A percentile compares a stretch with the other conserved stretches of the same genome.
phyloP scores from a whole-genome alignment of 495 filamentous ascomycete genomes.

The Aspergillus ellipticus region DNA sequence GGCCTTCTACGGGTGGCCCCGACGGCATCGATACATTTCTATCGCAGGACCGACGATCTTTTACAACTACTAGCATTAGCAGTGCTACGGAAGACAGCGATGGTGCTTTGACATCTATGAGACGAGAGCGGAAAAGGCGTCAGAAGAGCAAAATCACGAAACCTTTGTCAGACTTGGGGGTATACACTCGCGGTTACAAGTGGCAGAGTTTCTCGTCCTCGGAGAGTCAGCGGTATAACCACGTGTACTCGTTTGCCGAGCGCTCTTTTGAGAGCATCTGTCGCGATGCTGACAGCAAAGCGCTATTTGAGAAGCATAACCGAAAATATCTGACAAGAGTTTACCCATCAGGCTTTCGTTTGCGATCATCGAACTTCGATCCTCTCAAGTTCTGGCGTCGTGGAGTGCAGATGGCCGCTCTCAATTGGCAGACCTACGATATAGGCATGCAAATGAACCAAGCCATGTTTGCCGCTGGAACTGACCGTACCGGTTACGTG shows the following conservation, averaged over 20 bases:
- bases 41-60: conserved; percentile 45
- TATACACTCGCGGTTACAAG: conserved; percentile 85
- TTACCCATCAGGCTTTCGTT: conserved; percentile 76
- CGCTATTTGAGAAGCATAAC: conserved; percentile 80
- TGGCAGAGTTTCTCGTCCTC: conserved; percentile 68
- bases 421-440: conserved; percentile 99
- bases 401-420: conserved; percentile 92
- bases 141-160: conserved; percentile 83
- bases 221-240: conserved; percentile 81
- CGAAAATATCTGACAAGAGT: conserved; percentile 88
- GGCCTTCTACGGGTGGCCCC: conserved; percentile 52
- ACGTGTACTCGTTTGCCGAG: conserved; percentile 92
- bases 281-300: conserved; percentile 66
- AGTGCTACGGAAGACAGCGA: conserved; percentile 67
- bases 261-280: conserved; percentile 74
- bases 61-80: conserved; percentile 53
- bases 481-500: conserved; percentile 84
- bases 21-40: conserved; percentile 41
- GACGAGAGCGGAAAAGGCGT: conserved; percentile 53
- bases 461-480: conserved; percentile 95
- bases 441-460: conserved; percentile 92
- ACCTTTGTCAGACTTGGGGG: conserved; percentile 76
- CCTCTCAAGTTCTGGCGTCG: conserved; percentile 88
- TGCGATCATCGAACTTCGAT: conserved; percentile 88
- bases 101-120: conserved; percentile 33